Base-by-base conservation (phyloP, 805 yeast genomes). In the Starmerella gropengiesseri region DNA sequence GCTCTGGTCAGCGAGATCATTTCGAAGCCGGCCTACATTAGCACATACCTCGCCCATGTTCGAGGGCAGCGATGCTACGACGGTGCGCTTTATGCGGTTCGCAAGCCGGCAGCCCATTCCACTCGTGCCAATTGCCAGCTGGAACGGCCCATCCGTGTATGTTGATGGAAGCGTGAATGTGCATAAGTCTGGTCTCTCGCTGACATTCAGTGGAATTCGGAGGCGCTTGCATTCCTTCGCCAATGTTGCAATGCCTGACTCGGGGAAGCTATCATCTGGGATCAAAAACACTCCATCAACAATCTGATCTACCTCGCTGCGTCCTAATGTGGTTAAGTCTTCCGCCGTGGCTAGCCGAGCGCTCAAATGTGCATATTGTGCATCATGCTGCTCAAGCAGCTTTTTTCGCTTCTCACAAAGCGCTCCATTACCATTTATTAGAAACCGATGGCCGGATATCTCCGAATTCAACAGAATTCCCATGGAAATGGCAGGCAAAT, bases 31-130 rank as follows among this genome's bases (percentile, higher is more conserved):
- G 0, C 95, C 94, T 36, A 87, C 73, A 43, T 75, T 77, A 13
- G 64, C 61, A 51, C 94, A 79, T 2, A 83, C 73, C 19, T 69
- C 70, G 16, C 78, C 87, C 17, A 87, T 71, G 53, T 85, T 74
- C 3, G 65, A 51, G 0, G 96, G 95, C 35, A 87, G 63, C 5
- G 70, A 61, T 28, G 53, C 54, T 23, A 73, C 66, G 1, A 75
- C 74, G 47, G 82, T 93, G 49, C 96, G 66, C 53, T 77, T 81
- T 53, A 87, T 71, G 52, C 94, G 69, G 42, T 77, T 73, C 1
- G 95, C 94, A 40, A 87, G 65, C 40, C 84, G 74, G 63, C 96
- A 87, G 4, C 96, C 95, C 61, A 81, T 81, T 0, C 95, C 94
- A 20, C 78, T 73, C 0, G 96, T 87, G 3, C 89, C 76, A 8